phyloP scores from a whole-genome alignment of 176 grass and related monocot species.

The Secale cereale region DNA sequence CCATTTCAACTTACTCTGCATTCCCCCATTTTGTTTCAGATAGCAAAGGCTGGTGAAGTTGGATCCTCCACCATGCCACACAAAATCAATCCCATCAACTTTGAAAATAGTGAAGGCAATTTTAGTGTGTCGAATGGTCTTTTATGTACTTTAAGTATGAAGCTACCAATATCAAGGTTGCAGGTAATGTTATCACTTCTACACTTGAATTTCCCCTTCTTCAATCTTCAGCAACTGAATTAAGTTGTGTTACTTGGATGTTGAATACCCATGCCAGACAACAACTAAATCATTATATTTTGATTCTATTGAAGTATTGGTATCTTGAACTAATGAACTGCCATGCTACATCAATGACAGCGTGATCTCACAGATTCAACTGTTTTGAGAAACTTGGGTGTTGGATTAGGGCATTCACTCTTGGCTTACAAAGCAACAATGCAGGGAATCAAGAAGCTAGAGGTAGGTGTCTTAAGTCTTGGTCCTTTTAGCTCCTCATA shows the following conservation, averaged over 20 bases:
- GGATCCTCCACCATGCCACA: conserved; percentile 99
- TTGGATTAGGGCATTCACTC: conserved; percentile 89
- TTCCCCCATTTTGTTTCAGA: conserved; percentile 40
- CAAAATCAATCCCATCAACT: conserved; percentile 99
- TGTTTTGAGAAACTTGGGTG: conserved; percentile 88
- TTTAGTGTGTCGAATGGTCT: conserved; percentile 52
- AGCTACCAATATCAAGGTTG: conserved; percentile 89
- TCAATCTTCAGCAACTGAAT: neutral
- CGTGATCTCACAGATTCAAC: conserved; percentile 97
- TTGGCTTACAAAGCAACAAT: conserved; percentile 88
- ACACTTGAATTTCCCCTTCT: neutral
- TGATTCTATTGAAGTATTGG: neutral
- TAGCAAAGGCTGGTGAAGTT: conserved; percentile 87
- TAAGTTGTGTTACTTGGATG: neutral
- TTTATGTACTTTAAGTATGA: conserved; percentile 79
- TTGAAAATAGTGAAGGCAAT: conserved; percentile 99
- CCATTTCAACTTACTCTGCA: conserved; percentile 14
- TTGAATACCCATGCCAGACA: neutral
- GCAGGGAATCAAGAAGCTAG: conserved; percentile 83
- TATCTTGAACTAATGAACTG: conserved; percentile 9
- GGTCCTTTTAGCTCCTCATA: neutral
- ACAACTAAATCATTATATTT: neutral
- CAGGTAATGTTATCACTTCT: conserved; percentile 48
- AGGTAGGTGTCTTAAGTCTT: conserved; percentile 42
- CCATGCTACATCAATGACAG: conserved; percentile 41